A percentile compares a stretch with the other conserved stretches of the same genome.
Conservation (phyloP, 1,284 basidiomycete genomes). For the Mycena sp. region DNA sequence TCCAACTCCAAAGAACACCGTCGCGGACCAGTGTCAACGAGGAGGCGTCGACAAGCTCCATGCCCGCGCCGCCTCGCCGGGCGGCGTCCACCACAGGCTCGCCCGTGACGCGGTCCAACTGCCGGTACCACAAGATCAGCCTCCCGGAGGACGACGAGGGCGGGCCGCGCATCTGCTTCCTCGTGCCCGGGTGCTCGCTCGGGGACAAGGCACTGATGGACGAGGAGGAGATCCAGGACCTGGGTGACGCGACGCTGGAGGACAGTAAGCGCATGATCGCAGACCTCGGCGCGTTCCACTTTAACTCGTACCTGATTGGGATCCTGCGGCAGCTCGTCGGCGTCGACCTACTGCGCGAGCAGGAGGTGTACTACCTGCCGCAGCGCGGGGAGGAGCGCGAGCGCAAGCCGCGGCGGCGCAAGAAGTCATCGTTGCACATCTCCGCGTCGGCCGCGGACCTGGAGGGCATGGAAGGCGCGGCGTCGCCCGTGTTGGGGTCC, state of each 20-base stretch:
- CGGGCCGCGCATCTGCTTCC: slow-evolving; percentile 58
- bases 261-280: slow-evolving; percentile 52
- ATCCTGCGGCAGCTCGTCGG: slow-evolving; percentile 67
- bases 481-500: slow-evolving; percentile 11
- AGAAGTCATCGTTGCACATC: slow-evolving; percentile 13
- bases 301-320: slow-evolving; percentile 57
- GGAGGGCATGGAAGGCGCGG: slow-evolving; percentile 6
- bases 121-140: slow-evolving; percentile 72
- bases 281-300: slow-evolving; percentile 11
- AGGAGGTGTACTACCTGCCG: slow-evolving; percentile 71
- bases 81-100: slow-evolving; percentile 36
- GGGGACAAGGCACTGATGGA: slow-evolving; percentile 62
- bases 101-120: slow-evolving; percentile 65
- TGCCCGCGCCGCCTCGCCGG: slow-evolving; percentile 12
- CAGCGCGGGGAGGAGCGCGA: slow-evolving; percentile 46
- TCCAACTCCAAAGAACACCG: slow-evolving; percentile 26
- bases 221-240: slow-evolving; percentile 66
- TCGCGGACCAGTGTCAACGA: slow-evolving; percentile 9
- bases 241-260: slow-evolving; percentile 61
- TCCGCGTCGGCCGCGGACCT: slow-evolving; percentile 19
- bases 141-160: slow-evolving; percentile 47
- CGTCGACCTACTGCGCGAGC: slow-evolving; percentile 66
- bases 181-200: slow-evolving; percentile 73
- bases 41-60: slow-evolving; percentile 17
- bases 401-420: neutral